Evolutionary conservation across 2,329 filamentous ascomycete genomes (phyloP).

Genomic region (Calonectria pseudoreteaudii): DNA sequence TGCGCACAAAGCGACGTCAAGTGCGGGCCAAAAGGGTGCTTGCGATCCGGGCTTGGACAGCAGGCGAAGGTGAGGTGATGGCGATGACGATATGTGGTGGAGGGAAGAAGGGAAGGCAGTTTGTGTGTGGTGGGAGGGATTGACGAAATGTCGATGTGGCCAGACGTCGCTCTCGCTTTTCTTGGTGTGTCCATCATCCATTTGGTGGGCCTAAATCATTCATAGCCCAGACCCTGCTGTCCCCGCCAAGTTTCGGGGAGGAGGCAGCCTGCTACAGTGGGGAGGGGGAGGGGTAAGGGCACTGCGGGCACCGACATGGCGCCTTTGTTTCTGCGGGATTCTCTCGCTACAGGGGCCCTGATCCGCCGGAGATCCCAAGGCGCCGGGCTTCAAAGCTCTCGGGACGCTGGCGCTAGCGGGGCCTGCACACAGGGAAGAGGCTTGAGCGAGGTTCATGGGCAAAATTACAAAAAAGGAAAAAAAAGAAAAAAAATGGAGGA

Average conservation of each 20-base stretch:
- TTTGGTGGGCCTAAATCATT: slow-evolving; percentile 6
- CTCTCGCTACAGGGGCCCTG: not conserved
- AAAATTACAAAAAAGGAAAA: not conserved
- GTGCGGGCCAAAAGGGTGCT: not conserved
- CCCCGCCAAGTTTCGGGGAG: slow-evolving; percentile 14
- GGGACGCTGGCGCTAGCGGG: slow-evolving; percentile 6
- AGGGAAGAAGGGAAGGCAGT: slow-evolving; percentile 4
- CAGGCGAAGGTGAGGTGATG: not conserved
- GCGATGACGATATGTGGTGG: slow-evolving; percentile 20
- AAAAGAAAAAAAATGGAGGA: not conserved
- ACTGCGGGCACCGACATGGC: not conserved
- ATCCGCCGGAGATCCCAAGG: slow-evolving; percentile 15
- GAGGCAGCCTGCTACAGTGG: slow-evolving; percentile 5
- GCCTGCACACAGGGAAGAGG: not conserved
- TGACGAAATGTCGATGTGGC: slow-evolving; percentile 26
- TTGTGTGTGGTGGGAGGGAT: slow-evolving; percentile 17
- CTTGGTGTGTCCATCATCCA: slow-evolving; percentile 7
- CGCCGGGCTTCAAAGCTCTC: not conserved
- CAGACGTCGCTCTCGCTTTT: slow-evolving; percentile 17
- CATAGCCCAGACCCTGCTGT: not conserved
- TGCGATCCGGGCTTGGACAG: not conserved
- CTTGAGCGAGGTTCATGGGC: not conserved
- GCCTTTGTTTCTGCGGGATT: not conserved
- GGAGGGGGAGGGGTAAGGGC: not conserved
- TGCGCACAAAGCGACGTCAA: slow-evolving; percentile 14